Evolutionary conservation across 805 yeast genomes (phyloP), one percentile per base, ranked within the genome.

Genomic region (Lachancea sp.): DNA sequence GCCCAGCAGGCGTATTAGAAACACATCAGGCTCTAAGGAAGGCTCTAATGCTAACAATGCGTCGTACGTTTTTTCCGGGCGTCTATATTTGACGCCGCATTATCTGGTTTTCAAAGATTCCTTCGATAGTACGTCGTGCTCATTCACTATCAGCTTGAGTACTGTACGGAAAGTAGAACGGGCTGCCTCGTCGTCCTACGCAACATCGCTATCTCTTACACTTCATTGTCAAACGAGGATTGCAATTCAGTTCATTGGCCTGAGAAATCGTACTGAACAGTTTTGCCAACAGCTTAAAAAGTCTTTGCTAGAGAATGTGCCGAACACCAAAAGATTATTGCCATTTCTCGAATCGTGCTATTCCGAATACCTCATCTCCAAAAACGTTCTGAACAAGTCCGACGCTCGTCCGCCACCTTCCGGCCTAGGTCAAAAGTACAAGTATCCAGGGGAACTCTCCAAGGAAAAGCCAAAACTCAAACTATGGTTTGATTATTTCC

Each of bases 401-500:
- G 64, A 78, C 9, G 72, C 73, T 1, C 59, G 60, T 3, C 78
- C 88, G 0, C 89, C 95, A 0, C 67, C 71, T 8, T 95, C 95
- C 19, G 99, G 99, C 0, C 69, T 93, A 19, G 99, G 99, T 0
- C 76, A 84, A 57, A 66, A 67, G 11, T 91, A 81, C 66, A 83
- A 85, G 52, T 93, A 82, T 60, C 99, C 99, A 0, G 99, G 99
- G 0, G 76, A 75, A 48, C 81, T 80, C 48, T 68, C 79, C 41
- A 78, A 87, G 44, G 97, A 91, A 58, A 83, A 86, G 54, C 72
- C 89, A 4, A 91, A 90, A 53, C 78, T 91, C 76, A 82, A 91
- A 55, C 70, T 89, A 44, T 93, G 99, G 99, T 88, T 86, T 59
- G 97, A 91, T 57, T 84, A 85, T 56, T 85, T 90, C 62, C 73